phyloP scores from a whole-genome alignment of 164 flowering plant species.

The Litsea cubeba region DNA sequence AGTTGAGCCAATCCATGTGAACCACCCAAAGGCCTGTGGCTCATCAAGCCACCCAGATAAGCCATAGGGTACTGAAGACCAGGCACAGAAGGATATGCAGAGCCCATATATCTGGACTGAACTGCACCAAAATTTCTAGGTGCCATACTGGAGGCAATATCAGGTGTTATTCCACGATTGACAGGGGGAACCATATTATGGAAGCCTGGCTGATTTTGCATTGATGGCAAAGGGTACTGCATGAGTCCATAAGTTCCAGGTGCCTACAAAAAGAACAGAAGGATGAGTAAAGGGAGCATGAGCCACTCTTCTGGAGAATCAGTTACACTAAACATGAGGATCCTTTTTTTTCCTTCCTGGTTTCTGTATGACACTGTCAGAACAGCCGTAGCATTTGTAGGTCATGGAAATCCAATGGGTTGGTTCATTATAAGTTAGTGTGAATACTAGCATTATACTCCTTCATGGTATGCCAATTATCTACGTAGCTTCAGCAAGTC shows the following conservation, averaged over 20 bases:
- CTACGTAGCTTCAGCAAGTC: background rate
- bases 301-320: background rate
- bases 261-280: constrained; percentile 37
- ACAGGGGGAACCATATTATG: constrained; percentile 59
- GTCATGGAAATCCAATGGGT: background rate
- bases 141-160: constrained; percentile 44
- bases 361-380: background rate
- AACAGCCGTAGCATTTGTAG: background rate
- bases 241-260: constrained; percentile 87
- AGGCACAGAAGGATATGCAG: constrained; percentile 62
- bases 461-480: too few species aligned
- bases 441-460: too few species aligned
- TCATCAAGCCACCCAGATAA: constrained; percentile 71
- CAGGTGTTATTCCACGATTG: constrained; percentile 63
- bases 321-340: background rate
- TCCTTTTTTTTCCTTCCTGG: background rate
- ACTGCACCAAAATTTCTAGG: constrained; percentile 58
- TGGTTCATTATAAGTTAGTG: background rate
- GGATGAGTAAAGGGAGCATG: background rate
- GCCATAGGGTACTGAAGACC: constrained; percentile 73
- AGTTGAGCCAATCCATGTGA: constrained; percentile 53
- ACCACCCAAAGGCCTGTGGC: constrained; percentile 52
- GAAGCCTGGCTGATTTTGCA: constrained; percentile 77
- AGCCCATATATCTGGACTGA: constrained; percentile 62
- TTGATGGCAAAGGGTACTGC: constrained; percentile 72